Evolutionary conservation across 495 filamentous ascomycete species (phyloP).

Genomic region (Amphirosellinia nigrospora): DNA sequence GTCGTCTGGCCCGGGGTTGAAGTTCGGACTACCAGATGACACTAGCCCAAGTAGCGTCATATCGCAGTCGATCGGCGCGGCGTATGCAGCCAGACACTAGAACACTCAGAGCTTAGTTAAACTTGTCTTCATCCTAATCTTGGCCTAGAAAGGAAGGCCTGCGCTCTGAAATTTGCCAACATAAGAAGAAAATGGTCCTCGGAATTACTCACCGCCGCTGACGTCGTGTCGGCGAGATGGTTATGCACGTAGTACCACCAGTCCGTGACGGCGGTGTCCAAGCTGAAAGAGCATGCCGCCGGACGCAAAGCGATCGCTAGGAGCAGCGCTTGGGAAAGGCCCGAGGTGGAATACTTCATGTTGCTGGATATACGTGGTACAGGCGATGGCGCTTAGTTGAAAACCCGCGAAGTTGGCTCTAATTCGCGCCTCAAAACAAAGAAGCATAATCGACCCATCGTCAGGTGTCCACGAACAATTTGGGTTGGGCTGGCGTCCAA

Average conservation of each 20-base stretch:
- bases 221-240: conserved; percentile 8
- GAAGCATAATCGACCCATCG: neutral
- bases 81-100: conserved; percentile 4
- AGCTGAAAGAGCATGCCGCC: conserved; percentile 3
- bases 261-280: conserved; percentile 7
- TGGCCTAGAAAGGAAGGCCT: too few relatives aligned
- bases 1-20: neutral
- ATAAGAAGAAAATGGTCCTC: too few relatives aligned
- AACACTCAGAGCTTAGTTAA: too few relatives aligned
- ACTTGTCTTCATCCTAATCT: too few relatives aligned
- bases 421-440: neutral
- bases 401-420: neutral
- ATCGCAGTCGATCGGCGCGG: conserved; percentile 6
- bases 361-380: neutral
- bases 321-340: neutral
- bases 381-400: neutral
- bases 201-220: too few relatives aligned
- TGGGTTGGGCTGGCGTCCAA: neutral
- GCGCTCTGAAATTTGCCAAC: too few relatives aligned
- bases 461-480: neutral
- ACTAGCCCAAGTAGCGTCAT: neutral
- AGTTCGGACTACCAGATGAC: neutral
- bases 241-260: conserved; percentile 5
- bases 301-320: neutral
- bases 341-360: neutral